These are phyloP conservation scores for Wickerhamomyces mucosus DNA, from an alignment of 805 yeast species.

Conservation along the genomic window DNA sequence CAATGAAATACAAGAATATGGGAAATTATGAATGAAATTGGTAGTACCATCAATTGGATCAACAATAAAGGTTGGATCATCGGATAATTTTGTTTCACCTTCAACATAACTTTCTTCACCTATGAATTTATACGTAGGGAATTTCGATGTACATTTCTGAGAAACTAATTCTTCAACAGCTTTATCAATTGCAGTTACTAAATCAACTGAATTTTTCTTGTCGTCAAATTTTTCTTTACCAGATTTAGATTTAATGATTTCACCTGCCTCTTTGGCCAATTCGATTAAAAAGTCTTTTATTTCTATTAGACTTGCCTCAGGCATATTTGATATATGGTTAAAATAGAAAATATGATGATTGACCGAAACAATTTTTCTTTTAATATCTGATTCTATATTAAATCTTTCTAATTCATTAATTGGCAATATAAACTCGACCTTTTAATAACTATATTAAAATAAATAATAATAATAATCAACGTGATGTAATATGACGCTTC, in stretches of 20 bases:
- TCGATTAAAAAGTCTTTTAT: constrained; percentile 28
- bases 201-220: constrained; percentile 51
- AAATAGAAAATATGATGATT: too few species aligned
- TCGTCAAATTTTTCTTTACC: constrained; percentile 44
- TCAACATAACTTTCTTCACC: constrained; percentile 53
- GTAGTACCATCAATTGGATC: constrained; percentile 64
- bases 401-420: too few species aligned
- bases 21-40: constrained; percentile 54
- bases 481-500: too few species aligned
- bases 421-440: too few species aligned
- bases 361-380: too few species aligned
- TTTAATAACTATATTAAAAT: too few species aligned
- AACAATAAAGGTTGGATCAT: constrained; percentile 52
- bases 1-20: constrained; percentile 51
- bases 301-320: constrained; percentile 17
- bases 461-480: too few species aligned
- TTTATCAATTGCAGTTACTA: constrained; percentile 54
- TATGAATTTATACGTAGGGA: constrained; percentile 43
- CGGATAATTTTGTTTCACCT: constrained; percentile 36
- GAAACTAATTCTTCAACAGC: constrained; percentile 37
- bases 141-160: constrained; percentile 27
- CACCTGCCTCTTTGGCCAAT: constrained; percentile 39
- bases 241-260: constrained; percentile 36
- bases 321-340: constrained; percentile 1
- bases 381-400: too few species aligned